Percentiles rank a stretch among this genome's conserved stretches.
These are phyloP conservation scores for Monilinia aucupariae DNA, from an alignment of 2,329 filamentous ascomycete species.

Conservation along the genomic window DNA sequence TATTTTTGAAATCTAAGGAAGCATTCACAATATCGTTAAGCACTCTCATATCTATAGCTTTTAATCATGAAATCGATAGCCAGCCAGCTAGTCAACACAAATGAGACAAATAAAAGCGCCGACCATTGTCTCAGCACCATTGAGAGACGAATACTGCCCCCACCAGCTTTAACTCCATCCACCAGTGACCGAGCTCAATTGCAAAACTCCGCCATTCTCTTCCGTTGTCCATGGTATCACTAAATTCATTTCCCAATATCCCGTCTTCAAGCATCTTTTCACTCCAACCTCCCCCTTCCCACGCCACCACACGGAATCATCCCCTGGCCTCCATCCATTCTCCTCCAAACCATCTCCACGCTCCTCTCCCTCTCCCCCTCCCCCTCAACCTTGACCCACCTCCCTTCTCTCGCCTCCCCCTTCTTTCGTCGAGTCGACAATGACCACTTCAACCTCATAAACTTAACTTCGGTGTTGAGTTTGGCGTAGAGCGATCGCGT, in stretches of 20 bases:
- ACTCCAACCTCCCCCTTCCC: conserved; percentile 15
- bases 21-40: not conserved
- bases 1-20: not conserved
- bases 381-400: conserved; percentile 14
- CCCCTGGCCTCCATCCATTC: conserved; percentile 8
- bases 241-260: fast-evolving
- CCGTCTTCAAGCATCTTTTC: not conserved
- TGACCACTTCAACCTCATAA: not conserved
- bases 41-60: not conserved
- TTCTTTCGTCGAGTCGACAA: not conserved
- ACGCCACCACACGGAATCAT: conserved; percentile 15
- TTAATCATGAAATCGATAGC: not conserved
- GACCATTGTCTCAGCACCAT: not conserved
- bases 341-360: conserved; percentile 14
- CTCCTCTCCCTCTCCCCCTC: conserved; percentile 10
- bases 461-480: conserved; percentile 10
- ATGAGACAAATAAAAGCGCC: not conserved
- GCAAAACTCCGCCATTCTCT: not conserved
- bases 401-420: not conserved
- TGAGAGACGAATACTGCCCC: not conserved
- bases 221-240: not conserved
- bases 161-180: not conserved
- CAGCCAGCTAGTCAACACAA: not conserved
- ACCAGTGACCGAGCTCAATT: not conserved
- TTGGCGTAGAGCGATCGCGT: conserved; percentile 11